Evolutionary conservation across 1,284 basidiomycete species (phyloP).

Genomic region (Sporisorium scitamineum): DNA sequence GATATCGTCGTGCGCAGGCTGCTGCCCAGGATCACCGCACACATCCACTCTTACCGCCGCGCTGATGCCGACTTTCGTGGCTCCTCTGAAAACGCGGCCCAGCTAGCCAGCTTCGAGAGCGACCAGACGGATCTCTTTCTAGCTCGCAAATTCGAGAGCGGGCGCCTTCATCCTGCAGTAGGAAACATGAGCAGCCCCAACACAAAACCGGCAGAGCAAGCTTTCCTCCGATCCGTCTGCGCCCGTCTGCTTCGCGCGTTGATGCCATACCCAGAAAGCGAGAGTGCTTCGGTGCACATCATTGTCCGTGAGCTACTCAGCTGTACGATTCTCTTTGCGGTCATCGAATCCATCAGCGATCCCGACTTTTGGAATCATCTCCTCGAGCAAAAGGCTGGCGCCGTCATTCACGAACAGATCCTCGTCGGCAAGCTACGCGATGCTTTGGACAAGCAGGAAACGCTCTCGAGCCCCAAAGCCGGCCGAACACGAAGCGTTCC

Average conservation of each 20-base stretch:
- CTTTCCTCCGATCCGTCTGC: constrained; percentile 80
- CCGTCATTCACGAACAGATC: constrained; percentile 86
- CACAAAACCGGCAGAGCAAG: constrained; percentile 88
- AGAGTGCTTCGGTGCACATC: constrained; percentile 79
- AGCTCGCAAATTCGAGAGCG: constrained; percentile 71
- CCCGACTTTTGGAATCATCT: constrained; percentile 95
- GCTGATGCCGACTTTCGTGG: constrained; percentile 86
- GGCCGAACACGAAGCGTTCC: constrained; percentile 15
- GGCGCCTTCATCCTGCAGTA: constrained; percentile 80
- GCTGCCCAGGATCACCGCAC: constrained; percentile 85
- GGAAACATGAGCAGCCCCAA: constrained; percentile 83
- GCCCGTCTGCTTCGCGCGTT: constrained; percentile 79
- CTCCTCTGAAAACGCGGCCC: constrained; percentile 23
- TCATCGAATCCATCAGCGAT: constrained; percentile 91
- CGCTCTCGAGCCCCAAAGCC: constrained; percentile 22
- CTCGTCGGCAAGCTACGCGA: constrained; percentile 73
- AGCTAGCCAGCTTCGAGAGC: constrained; percentile 32
- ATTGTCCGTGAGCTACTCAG: constrained; percentile 84
- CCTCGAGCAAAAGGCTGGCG: constrained; percentile 89
- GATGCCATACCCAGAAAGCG: constrained; percentile 80
- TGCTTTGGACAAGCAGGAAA: constrained; percentile 70
- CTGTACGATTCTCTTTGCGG: constrained; percentile 83
- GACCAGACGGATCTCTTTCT: constrained; percentile 77
- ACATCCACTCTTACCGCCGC: constrained; percentile 89
- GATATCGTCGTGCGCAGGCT: constrained; percentile 83